Percentiles rank a stretch among this genome's conserved stretches.
Evolutionary conservation across 176 grass and related monocot species (phyloP).

Genomic region (Oryza rufipogon): DNA sequence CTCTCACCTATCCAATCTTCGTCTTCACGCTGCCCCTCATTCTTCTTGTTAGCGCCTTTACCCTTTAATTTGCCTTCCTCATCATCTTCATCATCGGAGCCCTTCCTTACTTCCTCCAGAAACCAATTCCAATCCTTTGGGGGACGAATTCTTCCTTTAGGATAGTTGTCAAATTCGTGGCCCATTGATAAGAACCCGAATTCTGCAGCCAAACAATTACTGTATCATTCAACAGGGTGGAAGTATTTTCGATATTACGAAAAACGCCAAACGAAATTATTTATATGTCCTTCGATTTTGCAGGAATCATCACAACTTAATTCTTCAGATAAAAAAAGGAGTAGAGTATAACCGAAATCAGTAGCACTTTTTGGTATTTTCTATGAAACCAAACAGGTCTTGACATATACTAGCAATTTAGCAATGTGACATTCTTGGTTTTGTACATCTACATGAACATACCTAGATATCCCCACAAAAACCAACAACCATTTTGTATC

Average conservation of each 20-base stretch:
- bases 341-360: neutral
- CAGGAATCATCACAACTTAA: neutral
- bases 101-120: slow-evolving; percentile 51
- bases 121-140: slow-evolving; percentile 85
- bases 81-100: slow-evolving; percentile 47
- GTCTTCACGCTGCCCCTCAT: slow-evolving; percentile 40
- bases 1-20: slow-evolving; percentile 70
- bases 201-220: slow-evolving; percentile 59
- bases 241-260: neutral
- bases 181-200: slow-evolving; percentile 76
- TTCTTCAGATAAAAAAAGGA: neutral
- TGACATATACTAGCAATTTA: neutral
- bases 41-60: slow-evolving; percentile 33
- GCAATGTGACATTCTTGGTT: neutral
- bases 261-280: neutral
- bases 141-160: slow-evolving; percentile 54
- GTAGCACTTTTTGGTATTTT: neutral
- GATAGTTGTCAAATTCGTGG: slow-evolving; percentile 78
- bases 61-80: slow-evolving; percentile 30
- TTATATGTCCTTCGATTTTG: neutral
- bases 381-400: too few relatives aligned
- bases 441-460: neutral
- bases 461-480: neutral
- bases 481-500: neutral
- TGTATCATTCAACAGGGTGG: neutral